Evolutionary conservation across 345 rosid genomes (phyloP), one percentile per base, ranked within the genome.

Genomic region (Aurinia saxatilis): DNA sequence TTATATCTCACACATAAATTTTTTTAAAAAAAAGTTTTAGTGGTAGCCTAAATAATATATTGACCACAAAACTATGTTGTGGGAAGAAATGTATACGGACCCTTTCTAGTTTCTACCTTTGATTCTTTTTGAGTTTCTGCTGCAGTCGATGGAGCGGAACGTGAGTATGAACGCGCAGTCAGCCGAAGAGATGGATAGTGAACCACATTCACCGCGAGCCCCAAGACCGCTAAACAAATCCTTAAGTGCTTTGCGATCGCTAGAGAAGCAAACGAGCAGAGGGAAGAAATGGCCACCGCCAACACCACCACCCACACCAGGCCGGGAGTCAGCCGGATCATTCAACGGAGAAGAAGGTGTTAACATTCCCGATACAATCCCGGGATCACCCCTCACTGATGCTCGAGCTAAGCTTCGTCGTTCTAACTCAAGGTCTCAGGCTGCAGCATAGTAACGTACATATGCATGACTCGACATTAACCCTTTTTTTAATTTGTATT

Each of bases 351-450:
- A 66, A 2, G 62, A 50, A 0, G 77, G 79, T 13, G 23, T 50
- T 2, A 49, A 42, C 44, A 27, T 51, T 13, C 68, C 75, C 2
- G 73, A 73, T 18, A 63, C 38, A 21, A 11, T 63, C 14, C 63
- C 77, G 4, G 63, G 54, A 19, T 69, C 73, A 3, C 76, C 68
- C 46, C 44, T 47, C 17, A 73, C 67, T 5, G 79, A 74, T 40
- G 77, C 76, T 51, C 80, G 78, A 2, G 55, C 65, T 23, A 73
- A 65, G 79, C 82, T 82, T 65, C 79, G 85, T 16, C 88, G 71
- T 29, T 65, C 75, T 44, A 72, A 23, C 61, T 71, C 71, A 10
- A 71, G 66, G 29, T 15, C 75, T 40, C 70, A 65, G 23, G 35
- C 71, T 31, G 0, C 75, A 58, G 14, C 62, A 50, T 58, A 65